A percentile compares a stretch with the other conserved stretches of the same genome.
These are phyloP conservation scores for Fusarium irregulare DNA, from an alignment of 2,329 filamentous ascomycete species.

Conservation along the genomic window DNA sequence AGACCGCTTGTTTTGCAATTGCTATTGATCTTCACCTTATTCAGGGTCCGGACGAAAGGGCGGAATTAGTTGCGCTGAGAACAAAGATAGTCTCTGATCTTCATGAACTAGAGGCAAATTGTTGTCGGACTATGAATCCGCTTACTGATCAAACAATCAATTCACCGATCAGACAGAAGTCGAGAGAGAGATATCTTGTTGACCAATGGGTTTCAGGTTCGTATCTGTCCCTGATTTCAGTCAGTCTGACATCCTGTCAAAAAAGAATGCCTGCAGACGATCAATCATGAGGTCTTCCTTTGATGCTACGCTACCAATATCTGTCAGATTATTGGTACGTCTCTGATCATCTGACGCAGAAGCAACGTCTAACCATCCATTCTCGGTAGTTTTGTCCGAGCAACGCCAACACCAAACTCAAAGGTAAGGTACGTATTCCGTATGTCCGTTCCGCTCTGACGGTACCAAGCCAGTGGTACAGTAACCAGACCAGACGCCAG, in stretches of 20 bases:
- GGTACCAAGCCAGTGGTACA: slow-evolving; percentile 35
- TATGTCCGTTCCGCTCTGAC: slow-evolving; percentile 38
- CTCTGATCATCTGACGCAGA: slow-evolving; percentile 37
- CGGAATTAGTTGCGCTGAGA: slow-evolving; percentile 5
- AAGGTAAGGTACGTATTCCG: slow-evolving; percentile 3
- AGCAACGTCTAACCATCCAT: slow-evolving; percentile 14
- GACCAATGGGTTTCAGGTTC: slow-evolving; percentile 1
- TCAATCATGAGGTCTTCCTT: slow-evolving; percentile 29
- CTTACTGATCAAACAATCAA: slow-evolving; percentile 4
- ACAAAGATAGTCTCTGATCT: neutral
- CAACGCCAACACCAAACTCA: neutral
- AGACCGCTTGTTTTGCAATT: slow-evolving; percentile 16
- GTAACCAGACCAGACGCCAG: neutral
- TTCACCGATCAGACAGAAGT: neutral
- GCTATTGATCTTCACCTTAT: slow-evolving; percentile 23
- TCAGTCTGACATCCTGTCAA: neutral
- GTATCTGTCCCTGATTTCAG: neutral
- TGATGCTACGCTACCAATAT: slow-evolving; percentile 33
- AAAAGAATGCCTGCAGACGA: slow-evolving; percentile 36
- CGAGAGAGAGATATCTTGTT: neutral
- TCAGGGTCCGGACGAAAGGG: neutral
- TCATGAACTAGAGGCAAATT: slow-evolving; percentile 21
- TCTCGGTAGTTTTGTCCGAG: slow-evolving; percentile 43
- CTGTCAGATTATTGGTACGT: slow-evolving; percentile 7
- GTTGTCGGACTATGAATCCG: neutral